These are phyloP conservation scores for Nasturtium officinale DNA, from an alignment of 345 rosid species.

Conservation along the genomic window DNA sequence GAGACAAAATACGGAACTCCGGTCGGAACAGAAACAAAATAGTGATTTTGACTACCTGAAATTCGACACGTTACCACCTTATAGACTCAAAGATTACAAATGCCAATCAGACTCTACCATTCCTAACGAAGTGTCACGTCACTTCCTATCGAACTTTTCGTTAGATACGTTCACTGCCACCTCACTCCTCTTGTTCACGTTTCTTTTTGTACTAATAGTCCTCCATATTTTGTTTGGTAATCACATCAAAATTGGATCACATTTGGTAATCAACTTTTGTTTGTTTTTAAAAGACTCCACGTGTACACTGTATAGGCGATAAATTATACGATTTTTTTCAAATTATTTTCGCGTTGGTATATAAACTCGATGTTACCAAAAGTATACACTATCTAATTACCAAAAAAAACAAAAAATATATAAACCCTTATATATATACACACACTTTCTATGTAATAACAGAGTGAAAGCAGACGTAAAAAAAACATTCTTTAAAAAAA, in stretches of 20 bases:
- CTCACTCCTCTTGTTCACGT: constrained; percentile 42
- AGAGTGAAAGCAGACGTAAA: constrained; percentile 30
- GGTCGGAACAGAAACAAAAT: constrained; percentile 42
- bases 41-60: constrained; percentile 39
- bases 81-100: constrained; percentile 29
- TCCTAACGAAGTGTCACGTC: constrained; percentile 46
- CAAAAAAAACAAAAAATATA: neutral
- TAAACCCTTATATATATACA: constrained; percentile 26
- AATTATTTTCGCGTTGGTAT: constrained; percentile 19
- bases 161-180: constrained; percentile 40
- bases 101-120: constrained; percentile 34
- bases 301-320: constrained; percentile 30
- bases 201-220: constrained; percentile 15
- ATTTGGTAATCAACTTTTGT: constrained; percentile 40
- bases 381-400: constrained; percentile 41
- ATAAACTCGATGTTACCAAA: constrained; percentile 46
- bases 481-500: neutral
- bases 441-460: constrained; percentile 8
- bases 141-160: constrained; percentile 33
- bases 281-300: constrained; percentile 21
- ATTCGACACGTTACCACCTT: constrained; percentile 41
- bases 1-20: constrained; percentile 42
- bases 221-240: constrained; percentile 21
- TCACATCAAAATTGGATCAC: constrained; percentile 20
- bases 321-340: constrained; percentile 2